Conservation (phyloP, 176 grass and related monocot species). For the Rhynchospora pubera region DNA sequence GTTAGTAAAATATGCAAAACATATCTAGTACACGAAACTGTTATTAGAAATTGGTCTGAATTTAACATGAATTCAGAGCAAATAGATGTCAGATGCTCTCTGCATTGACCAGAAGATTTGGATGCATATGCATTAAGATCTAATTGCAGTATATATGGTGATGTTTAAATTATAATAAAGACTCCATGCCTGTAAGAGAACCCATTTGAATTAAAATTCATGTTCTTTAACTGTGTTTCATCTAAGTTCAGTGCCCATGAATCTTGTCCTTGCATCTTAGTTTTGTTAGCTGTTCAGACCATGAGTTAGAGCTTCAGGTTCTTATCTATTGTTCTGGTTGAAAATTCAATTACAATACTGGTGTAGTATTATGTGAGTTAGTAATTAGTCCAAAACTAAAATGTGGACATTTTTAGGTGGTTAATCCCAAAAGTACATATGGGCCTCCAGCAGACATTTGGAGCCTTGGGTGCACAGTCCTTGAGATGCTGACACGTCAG, state of each 20-base stretch:
- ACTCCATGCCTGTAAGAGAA: background rate
- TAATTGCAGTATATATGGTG: background rate
- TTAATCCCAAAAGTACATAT: conserved; percentile 74
- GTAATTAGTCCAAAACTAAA: background rate
- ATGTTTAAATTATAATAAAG: background rate
- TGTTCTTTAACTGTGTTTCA: background rate
- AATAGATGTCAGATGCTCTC: background rate
- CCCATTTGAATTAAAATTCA: background rate
- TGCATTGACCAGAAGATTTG: background rate
- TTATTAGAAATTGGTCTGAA: background rate
- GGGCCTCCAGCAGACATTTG: conserved; percentile 83
- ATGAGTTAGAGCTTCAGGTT: background rate
- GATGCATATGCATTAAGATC: background rate
- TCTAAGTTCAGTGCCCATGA: background rate
- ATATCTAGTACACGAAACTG: background rate
- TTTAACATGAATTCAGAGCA: background rate
- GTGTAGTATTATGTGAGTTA: background rate
- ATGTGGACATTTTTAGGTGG: conserved; percentile 36
- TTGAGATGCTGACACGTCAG: conserved; percentile 87
- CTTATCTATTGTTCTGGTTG: background rate
- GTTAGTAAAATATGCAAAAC: background rate
- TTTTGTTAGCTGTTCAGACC: background rate
- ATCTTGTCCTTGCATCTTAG: background rate
- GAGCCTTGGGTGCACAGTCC: conserved; percentile 83
- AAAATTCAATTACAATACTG: background rate